Conservation (phyloP, 1,284 basidiomycete species). For the Xerocomus minutiporus region DNA sequence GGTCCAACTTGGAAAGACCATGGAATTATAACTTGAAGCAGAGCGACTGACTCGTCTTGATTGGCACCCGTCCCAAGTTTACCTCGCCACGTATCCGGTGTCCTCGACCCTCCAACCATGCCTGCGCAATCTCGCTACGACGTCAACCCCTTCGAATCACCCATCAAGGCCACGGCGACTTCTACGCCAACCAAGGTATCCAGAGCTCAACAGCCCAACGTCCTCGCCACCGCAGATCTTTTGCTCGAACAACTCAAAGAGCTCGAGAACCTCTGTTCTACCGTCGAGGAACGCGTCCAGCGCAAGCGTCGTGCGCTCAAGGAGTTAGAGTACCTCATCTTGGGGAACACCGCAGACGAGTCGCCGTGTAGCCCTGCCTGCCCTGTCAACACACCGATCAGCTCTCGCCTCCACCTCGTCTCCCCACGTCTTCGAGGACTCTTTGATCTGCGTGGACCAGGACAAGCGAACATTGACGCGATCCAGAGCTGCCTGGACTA, state of each 20-base stretch:
- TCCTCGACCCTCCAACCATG: slow-evolving; percentile 9
- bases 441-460: slow-evolving; percentile 29
- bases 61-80: slow-evolving; percentile 2
- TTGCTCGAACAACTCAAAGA: slow-evolving; percentile 25
- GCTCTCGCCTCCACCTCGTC: slow-evolving; percentile 11
- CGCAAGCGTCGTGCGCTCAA: slow-evolving; percentile 25
- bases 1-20: slow-evolving; percentile 2
- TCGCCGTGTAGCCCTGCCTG: slow-evolving; percentile 21
- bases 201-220: slow-evolving; percentile 10
- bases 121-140: slow-evolving; percentile 2
- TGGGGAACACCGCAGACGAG: slow-evolving; percentile 9
- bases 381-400: slow-evolving; percentile 24
- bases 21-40: slow-evolving; percentile 11
- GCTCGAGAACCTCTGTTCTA: slow-evolving; percentile 22
- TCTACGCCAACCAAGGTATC: background rate
- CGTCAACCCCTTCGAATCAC: slow-evolving; percentile 22
- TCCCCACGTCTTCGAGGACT: slow-evolving; percentile 31
- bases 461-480: slow-evolving; percentile 20
- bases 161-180: slow-evolving; percentile 7
- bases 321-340: slow-evolving; percentile 26
- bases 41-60: background rate
- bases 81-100: background rate
- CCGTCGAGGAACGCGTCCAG: slow-evolving; percentile 27
- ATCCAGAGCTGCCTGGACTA: slow-evolving; percentile 28
- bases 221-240: slow-evolving; percentile 29